These are phyloP conservation scores for Castanea mollissima DNA, from an alignment of 306 rosid genomes.

Conservation along the genomic window DNA sequence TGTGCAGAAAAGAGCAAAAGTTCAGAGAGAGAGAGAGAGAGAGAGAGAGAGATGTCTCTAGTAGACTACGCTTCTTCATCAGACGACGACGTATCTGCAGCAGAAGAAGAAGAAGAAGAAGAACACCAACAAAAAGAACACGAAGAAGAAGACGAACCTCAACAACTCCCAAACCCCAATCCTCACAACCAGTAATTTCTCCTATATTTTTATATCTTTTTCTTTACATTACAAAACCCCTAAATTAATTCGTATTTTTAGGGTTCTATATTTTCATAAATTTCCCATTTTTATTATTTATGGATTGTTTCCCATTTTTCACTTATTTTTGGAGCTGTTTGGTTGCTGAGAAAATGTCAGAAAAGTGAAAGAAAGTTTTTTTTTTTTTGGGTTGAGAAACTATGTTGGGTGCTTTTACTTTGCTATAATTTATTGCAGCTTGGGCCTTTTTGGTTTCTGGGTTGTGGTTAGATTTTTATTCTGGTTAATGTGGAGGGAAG, in stretches of 20 bases:
- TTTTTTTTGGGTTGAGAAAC: too few relatives aligned
- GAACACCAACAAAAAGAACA: slow-evolving; percentile 15
- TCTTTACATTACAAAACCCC: too few relatives aligned
- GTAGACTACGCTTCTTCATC: slow-evolving; percentile 94
- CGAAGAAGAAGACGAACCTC: slow-evolving; percentile 12
- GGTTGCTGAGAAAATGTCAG: not conserved
- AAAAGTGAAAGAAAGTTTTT: not conserved
- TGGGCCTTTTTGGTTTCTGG: too few relatives aligned
- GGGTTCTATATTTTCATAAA: not conserved
- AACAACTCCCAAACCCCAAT: slow-evolving; percentile 19
- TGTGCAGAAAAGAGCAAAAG: not conserved
- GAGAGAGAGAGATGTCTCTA: slow-evolving; percentile 61
- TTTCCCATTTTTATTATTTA: not conserved
- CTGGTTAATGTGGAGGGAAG: too few relatives aligned
- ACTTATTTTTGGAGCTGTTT: not conserved
- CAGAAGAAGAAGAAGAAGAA: not conserved
- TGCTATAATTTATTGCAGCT: too few relatives aligned
- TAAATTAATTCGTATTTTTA: not conserved
- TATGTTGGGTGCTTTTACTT: not conserved
- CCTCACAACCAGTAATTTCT: slow-evolving; percentile 43
- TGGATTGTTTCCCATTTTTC: not conserved
- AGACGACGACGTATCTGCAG: slow-evolving; percentile 57
- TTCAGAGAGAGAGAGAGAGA: not conserved
- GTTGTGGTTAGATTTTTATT: too few relatives aligned
- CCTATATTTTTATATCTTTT: not conserved